Conservation (phyloP, 257 asterid genomes). For the Solanum pennellii region DNA sequence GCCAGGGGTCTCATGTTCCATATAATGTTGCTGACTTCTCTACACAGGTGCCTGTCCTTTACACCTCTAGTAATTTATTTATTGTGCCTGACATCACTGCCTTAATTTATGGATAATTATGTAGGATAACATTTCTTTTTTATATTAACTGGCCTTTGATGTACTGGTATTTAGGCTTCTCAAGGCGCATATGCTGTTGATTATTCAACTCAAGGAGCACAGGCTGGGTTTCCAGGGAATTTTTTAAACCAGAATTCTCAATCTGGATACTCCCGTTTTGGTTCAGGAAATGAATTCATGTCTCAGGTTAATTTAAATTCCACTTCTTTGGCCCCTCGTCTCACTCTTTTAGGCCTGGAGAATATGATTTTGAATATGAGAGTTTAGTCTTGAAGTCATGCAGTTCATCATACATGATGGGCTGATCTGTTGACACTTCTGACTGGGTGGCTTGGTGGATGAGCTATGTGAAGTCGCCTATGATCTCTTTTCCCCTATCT, state of each 20-base stretch:
- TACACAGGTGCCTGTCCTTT: slow-evolving; percentile 52
- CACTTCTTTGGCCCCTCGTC: not conserved
- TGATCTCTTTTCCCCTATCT: not conserved
- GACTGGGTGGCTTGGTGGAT: not conserved
- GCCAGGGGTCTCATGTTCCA: slow-evolving; percentile 98
- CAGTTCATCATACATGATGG: not conserved
- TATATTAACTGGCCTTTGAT: not conserved
- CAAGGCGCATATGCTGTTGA: slow-evolving; percentile 89
- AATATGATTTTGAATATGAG: not conserved
- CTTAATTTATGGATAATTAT: not conserved
- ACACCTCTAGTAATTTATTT: not conserved
- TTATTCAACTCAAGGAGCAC: slow-evolving; percentile 74
- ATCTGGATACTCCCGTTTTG: slow-evolving; percentile 81
- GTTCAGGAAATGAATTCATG: slow-evolving; percentile 91
- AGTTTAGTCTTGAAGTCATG: not conserved
- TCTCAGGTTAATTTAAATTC: slow-evolving; percentile 57
- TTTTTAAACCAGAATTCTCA: slow-evolving; percentile 78
- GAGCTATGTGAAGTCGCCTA: not conserved
- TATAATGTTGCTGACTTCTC: slow-evolving; percentile 79
- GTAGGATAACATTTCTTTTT: not conserved
- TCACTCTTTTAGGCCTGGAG: not conserved
- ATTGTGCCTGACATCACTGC: not conserved
- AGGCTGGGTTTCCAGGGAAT: slow-evolving; percentile 85
- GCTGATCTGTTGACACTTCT: not conserved
- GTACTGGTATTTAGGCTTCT: slow-evolving; percentile 46